Conservation (phyloP, 2,329 filamentous ascomycete species). For the Colletotrichum karsti region DNA sequence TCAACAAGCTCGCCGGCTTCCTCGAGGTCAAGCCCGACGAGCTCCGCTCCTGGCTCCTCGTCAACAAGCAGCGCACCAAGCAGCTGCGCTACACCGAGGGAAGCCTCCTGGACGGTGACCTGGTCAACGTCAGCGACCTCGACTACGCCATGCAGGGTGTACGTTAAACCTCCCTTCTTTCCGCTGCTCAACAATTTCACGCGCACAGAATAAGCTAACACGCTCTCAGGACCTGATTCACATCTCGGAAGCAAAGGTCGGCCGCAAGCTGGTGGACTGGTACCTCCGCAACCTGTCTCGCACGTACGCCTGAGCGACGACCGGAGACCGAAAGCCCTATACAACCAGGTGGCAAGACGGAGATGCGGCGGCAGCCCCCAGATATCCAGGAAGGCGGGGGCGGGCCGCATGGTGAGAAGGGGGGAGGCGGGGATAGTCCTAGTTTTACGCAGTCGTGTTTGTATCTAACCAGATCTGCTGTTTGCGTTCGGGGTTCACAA, state of each 20-base stretch:
- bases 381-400: no score
- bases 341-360: conserved; percentile 15
- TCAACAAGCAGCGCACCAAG: conserved; percentile 98
- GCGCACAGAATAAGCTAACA: conserved; percentile 18
- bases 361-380: no score
- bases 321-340: background rate
- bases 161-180: conserved; percentile 48
- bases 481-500: background rate
- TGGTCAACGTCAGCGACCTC: conserved; percentile 92
- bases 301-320: conserved; percentile 74
- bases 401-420: background rate
- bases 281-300: conserved; percentile 96
- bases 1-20: conserved; percentile 98
- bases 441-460: background rate
- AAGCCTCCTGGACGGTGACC: conserved; percentile 88
- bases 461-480: conserved; percentile 3
- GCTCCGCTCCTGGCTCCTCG: conserved; percentile 89
- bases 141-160: conserved; percentile 97
- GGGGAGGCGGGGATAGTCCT: conserved; percentile 14
- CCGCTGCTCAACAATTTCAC: background rate
- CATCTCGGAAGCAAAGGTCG: conserved; percentile 98
- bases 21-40: conserved; percentile 97
- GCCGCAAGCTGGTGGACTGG: conserved; percentile 97
- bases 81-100: conserved; percentile 93
- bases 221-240: conserved; percentile 85